Evolutionary conservation across 495 filamentous ascomycete species (phyloP).

Genomic region (Aspergillus taichungensis): DNA sequence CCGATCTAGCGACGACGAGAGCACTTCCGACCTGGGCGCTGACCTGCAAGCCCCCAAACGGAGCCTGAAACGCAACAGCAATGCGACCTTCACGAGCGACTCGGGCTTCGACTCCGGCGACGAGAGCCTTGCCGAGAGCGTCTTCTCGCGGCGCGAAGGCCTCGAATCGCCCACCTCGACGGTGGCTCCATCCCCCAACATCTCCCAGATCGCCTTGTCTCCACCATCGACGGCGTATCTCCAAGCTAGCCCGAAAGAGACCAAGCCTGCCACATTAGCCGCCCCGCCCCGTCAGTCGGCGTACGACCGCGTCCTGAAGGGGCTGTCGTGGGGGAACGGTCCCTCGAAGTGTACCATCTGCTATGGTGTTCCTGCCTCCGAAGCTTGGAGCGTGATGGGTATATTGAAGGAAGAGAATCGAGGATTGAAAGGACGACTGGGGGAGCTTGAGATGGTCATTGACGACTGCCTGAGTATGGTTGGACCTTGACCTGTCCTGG

Average conservation of each 20-base stretch:
- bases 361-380: slow-evolving; percentile 50
- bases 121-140: slow-evolving; percentile 50
- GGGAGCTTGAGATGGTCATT: slow-evolving; percentile 56
- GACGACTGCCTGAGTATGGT: slow-evolving; percentile 65
- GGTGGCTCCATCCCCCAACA: slow-evolving; percentile 30
- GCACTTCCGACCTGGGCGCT: slow-evolving; percentile 43
- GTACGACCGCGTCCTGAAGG: slow-evolving; percentile 36
- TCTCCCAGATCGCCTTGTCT: slow-evolving; percentile 29
- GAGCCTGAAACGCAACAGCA: slow-evolving; percentile 43
- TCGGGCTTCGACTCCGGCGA: slow-evolving; percentile 47
- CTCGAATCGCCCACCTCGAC: slow-evolving; percentile 43
- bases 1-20: slow-evolving; percentile 25
- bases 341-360: slow-evolving; percentile 48
- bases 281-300: slow-evolving; percentile 26
- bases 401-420: slow-evolving; percentile 65
- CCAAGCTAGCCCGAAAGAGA: slow-evolving; percentile 14
- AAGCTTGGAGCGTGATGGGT: slow-evolving; percentile 64
- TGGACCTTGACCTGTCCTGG: slow-evolving; percentile 20
- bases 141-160: slow-evolving; percentile 53
- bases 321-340: slow-evolving; percentile 26
- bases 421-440: slow-evolving; percentile 57
- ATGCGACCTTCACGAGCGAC: slow-evolving; percentile 42
- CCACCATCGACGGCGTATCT: slow-evolving; percentile 17
- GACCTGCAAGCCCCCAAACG: slow-evolving; percentile 42
- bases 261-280: slow-evolving; percentile 7